Base-by-base conservation (phyloP, 352 stramenopile genomes). In the Pythium plurisporium region DNA sequence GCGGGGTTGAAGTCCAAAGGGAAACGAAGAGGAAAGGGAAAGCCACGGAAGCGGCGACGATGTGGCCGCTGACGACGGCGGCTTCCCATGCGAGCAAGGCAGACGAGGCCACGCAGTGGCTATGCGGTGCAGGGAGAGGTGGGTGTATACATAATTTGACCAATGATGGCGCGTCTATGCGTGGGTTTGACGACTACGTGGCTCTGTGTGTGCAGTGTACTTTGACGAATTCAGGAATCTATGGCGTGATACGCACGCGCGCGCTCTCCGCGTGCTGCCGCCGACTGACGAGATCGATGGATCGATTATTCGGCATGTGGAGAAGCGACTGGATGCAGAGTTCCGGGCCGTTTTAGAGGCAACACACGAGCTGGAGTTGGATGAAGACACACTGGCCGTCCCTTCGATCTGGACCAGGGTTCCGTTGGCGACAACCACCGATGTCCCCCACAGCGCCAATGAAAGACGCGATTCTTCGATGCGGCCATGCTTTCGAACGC, bases 1-100 rank as follows among this genome's bases (percentile, higher is more conserved):
- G 36, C 31, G 31, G 36, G 36, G 2, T 63, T 63, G 55, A 63
- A 63, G 55, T 62, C 47, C n/a, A 40, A 57, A 57, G 51, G 33
- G 40, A 48, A 59, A 50, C 27, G 12, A 23, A 26, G 19, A 4
- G 29, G 9, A 14, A 52, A 52, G 23, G 7, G 8, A 25, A 44
- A 30, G n/a, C n/a, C n/a, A n/a, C n/a, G n/a, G n/a, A n/a, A n/a
- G n/a, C 22, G 3, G 43, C 20, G 20, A 27, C 26, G 54, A 64
- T 64, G 57, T 64, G 57, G 57, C 57, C 57, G 57, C 49, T 63
- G 55, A 48, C 19, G 14, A 34, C 12, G 19, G 3, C 11, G 19
- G 20, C 11, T 22, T 5, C 3, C 10, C 14, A 27, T 17, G 41
- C 41, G 19, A 9, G 8, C 1, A 20, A 34, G 3, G 36, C 3